Evolutionary conservation across 306 rosid species (phyloP).

Genomic region (Prunus mira): DNA sequence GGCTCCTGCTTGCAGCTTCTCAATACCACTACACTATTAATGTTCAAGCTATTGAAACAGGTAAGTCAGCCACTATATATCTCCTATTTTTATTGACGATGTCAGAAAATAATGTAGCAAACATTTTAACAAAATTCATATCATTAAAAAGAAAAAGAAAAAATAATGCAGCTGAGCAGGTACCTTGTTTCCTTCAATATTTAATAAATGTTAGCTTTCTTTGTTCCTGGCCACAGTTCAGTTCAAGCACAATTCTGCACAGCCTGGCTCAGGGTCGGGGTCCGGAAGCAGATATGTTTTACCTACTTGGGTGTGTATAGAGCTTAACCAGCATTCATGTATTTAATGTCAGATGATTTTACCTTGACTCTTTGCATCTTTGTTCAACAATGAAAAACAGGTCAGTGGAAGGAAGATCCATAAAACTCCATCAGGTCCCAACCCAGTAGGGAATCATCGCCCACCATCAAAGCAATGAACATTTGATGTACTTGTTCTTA

Average conservation of each 20-base stretch:
- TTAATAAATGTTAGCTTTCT: slow-evolving; percentile 2
- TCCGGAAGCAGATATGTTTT: slow-evolving; percentile 28
- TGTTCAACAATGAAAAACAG: slow-evolving; percentile 32
- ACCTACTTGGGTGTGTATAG: slow-evolving; percentile 42
- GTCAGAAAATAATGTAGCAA: not conserved
- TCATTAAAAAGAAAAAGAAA: not conserved
- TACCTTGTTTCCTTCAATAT: slow-evolving; percentile 12
- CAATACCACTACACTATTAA: slow-evolving; percentile 29
- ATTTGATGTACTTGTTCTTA: slow-evolving; percentile 15
- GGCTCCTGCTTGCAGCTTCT: slow-evolving; percentile 56
- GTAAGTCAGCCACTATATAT: slow-evolving; percentile 24
- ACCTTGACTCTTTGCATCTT: not conserved
- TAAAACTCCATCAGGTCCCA: slow-evolving; percentile 72
- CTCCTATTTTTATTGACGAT: not conserved
- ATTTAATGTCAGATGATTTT: not conserved
- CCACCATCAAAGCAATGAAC: slow-evolving; percentile 56
- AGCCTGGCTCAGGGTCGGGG: slow-evolving; percentile 30
- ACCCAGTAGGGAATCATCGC: slow-evolving; percentile 74
- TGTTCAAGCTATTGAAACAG: slow-evolving; percentile 51
- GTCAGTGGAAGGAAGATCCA: slow-evolving; percentile 43
- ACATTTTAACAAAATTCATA: not conserved
- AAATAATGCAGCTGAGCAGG: not conserved
- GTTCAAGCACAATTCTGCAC: slow-evolving; percentile 47
- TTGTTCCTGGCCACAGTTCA: slow-evolving; percentile 39
- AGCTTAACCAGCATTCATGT: not conserved